Evolutionary conservation across 495 filamentous ascomycete species (phyloP), one percentile per base, ranked within the genome.

Genomic region (Penicillium coprophilum): DNA sequence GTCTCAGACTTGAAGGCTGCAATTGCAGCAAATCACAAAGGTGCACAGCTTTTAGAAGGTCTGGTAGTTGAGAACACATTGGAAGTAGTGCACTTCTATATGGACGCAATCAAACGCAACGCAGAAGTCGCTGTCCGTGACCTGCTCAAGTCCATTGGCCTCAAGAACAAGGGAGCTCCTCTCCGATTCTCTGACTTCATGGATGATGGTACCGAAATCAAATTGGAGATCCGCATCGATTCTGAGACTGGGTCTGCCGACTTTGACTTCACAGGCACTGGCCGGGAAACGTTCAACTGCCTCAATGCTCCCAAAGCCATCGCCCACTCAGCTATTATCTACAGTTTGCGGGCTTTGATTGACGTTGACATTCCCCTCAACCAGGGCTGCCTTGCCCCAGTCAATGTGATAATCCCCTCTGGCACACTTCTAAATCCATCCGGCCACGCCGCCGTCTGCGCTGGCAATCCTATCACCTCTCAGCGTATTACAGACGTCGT

Each of bases 1-100:
- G 79, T 96, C 69, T 93, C 92, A 61, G 93, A 97, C 69, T 78
- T 97, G 17, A 92, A 94, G 71, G 93, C 93, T 2, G 90, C 95
- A 58, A 85, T 96, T 17, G 92, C 92, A 3, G 90, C 92, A 6
- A 96, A 96, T 66, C 87, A 96, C 65, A 95, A 93, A 62, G 93
- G 93, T 19, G 95, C 95, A 54, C 90, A 85, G 48, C 83, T 97
- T 13, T 92, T 96, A 53, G 82, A 82, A 41, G 76, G 77, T 0
- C 75, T 97, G 9, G 93, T 96, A 57, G 79, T 83, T 20, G 92
- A 96, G 59, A 96, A 95, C 59, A 88, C 88, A 19, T 87, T 93
- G 66, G 81, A 88, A 3, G 88, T 89, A 0, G 93, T 96, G 1
- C 86, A 93, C 61, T 90, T 92, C 68, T 96, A 96, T 71, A 97